Evolutionary conservation across 2,329 filamentous ascomycete species (phyloP).

Genomic region (Talaromyces sp.): DNA sequence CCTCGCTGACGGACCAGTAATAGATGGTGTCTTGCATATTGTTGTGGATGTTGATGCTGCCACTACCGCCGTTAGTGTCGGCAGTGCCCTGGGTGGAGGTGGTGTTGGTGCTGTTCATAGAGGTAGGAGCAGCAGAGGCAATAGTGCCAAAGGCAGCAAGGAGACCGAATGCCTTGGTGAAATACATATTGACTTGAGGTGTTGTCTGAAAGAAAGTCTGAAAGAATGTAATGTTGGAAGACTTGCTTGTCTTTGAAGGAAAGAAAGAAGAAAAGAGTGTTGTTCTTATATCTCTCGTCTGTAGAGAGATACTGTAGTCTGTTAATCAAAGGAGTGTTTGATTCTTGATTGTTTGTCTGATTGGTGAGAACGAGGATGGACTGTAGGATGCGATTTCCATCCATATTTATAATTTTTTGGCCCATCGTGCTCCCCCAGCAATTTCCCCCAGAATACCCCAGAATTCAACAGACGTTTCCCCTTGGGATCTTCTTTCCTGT

Average conservation of each 20-base stretch:
- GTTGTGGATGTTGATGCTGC: conserved; percentile 37
- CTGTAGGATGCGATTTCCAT: neutral
- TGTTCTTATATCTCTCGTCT: neutral
- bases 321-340: neutral
- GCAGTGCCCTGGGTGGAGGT: conserved; percentile 23
- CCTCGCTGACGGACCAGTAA: conserved; percentile 40
- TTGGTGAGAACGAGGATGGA: conserved; percentile 12
- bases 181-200: conserved; percentile 15
- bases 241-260: neutral
- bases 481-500: neutral
- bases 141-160: conserved; percentile 13
- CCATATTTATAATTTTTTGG: conserved; percentile 11
- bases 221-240: conserved; percentile 5
- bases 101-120: conserved; percentile 21
- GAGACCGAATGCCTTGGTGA: conserved; percentile 15
- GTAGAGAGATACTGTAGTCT: conserved; percentile 7
- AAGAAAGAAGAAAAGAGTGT: neutral
- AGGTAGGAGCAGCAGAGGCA: conserved; percentile 15
- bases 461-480: conserved; percentile 13
- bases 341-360: conserved; percentile 16
- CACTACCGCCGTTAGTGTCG: conserved; percentile 25
- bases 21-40: conserved; percentile 37
- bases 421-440: neutral
- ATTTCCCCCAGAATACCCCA: conserved; percentile 3
- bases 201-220: conserved; percentile 6